Evolutionary conservation across 192 early-diverging fungal species (phyloP), one percentile per base, ranked within the genome.

Genomic region (Allomyces macrogynus): DNA sequence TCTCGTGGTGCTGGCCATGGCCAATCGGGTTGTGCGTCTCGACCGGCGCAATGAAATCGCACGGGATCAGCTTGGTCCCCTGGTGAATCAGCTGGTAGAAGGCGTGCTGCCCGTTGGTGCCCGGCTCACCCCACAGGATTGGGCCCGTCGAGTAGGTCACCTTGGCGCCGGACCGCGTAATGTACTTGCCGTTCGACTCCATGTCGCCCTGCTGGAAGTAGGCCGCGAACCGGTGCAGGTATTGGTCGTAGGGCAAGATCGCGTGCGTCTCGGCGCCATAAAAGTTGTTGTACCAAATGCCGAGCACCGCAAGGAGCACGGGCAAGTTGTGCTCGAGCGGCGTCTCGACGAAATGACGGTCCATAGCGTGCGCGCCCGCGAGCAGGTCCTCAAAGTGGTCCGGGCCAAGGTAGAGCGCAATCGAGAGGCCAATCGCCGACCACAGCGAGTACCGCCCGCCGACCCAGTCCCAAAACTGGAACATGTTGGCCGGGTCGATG

Each of bases 21-120:
- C 80, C 68, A 67, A 98, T 86, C 23, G 94, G 94, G 77, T 99
- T 99, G 69, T 89, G 88, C 20, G 92, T 86, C 70, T 87, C 84
- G 5, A 95, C 86, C 61, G 94, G 90, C 20, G 95, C 95, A 66
- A 99, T 73, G 77, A 99, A 99, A 73, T 99, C 95, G 69, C 82
- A 83, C 25, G 95, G 95, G 64, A 95, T 87, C 24, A 97, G 76
- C 74, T 97, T 97, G 43, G 94, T 95, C 54, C 95, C 95, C 78
- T 99, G 95, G 80, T 99, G 95, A 72, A 99, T 94, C 67, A 99
- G 78, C 77, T 99, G 95, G 75, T 99, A 99, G 78, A 99, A 99
- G 32, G 95, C 93, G 65, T 99, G 95, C 75, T 99, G 95, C 62
- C 93, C 95, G 75, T 99, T 99, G 69, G 95, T 99, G 49, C 95